These are phyloP conservation scores for Fonsecaea pedrosoi DNA, from an alignment of 2,329 filamentous ascomycete species.

Conservation along the genomic window DNA sequence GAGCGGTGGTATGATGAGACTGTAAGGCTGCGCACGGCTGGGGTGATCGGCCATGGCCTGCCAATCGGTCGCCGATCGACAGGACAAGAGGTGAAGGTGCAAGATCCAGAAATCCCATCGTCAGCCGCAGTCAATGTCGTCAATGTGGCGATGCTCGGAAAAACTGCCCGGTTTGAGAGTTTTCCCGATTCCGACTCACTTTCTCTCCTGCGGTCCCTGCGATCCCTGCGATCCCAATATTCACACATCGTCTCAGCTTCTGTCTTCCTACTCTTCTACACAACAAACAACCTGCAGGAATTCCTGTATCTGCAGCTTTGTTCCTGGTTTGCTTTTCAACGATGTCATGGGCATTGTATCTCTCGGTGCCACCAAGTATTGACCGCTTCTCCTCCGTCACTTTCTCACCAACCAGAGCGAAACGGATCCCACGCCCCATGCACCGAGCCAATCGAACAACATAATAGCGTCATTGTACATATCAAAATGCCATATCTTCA, in stretches of 20 bases:
- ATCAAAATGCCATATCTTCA: slow-evolving; percentile 26
- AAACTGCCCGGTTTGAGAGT: neutral
- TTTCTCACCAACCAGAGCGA: slow-evolving; percentile 13
- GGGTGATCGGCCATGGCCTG: neutral
- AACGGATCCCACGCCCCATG: slow-evolving; percentile 9
- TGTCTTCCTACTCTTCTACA: neutral
- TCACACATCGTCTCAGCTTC: neutral
- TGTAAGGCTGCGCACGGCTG: neutral
- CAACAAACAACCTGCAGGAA: neutral
- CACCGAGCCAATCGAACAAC: slow-evolving; percentile 7
- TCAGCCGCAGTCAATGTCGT: neutral
- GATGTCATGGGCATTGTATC: slow-evolving; percentile 12
- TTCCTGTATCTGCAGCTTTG: neutral
- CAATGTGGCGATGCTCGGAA: slow-evolving; percentile 7
- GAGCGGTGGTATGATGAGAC: neutral
- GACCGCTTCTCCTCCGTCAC: slow-evolving; percentile 29
- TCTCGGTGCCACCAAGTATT: slow-evolving; percentile 10
- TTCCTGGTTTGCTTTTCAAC: slow-evolving; percentile 8
- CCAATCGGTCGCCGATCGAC: slow-evolving; percentile 8
- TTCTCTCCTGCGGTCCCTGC: neutral
- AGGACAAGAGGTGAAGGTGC: slow-evolving; percentile 10
- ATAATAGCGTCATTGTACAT: slow-evolving; percentile 30
- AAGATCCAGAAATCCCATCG: neutral
- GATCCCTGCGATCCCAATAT: neutral
- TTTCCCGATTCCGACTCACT: slow-evolving; percentile 17